Evolutionary conservation across 1,284 basidiomycete genomes (phyloP).

Genomic region (Ceratobasidium sp.): DNA sequence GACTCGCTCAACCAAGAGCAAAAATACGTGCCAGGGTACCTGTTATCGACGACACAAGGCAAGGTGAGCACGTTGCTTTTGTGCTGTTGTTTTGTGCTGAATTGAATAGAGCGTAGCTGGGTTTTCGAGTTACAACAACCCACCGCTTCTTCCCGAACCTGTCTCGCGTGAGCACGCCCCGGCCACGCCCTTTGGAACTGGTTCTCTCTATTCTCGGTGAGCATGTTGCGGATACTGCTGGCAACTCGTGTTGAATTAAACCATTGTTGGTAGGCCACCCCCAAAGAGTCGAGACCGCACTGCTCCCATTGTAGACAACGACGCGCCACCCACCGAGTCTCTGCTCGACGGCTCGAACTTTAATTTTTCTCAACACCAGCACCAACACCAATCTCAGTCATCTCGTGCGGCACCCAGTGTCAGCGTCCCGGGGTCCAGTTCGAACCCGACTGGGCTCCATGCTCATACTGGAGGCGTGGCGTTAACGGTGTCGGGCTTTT

Average conservation of each 20-base stretch:
- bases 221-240: neutral
- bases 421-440: neutral
- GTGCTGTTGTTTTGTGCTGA: neutral
- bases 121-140: conserved; percentile 36
- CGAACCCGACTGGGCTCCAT: neutral
- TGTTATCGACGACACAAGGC: conserved; percentile 43
- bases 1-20: conserved; percentile 42
- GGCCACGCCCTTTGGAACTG: conserved; percentile 15
- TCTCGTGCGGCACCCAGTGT: neutral
- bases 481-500: conserved; percentile 35
- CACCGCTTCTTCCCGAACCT: conserved; percentile 34
- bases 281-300: conserved; percentile 36
- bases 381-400: neutral
- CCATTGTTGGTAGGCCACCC: conserved; percentile 5
- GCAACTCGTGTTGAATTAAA: neutral
- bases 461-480: conserved; percentile 15
- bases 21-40: conserved; percentile 43
- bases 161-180: conserved; percentile 19
- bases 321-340: conserved; percentile 38
- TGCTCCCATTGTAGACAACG: conserved; percentile 32
- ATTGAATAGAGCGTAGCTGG: conserved; percentile 19
- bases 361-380: conserved; percentile 26
- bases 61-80: conserved; percentile 26
- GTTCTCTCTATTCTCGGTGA: conserved; percentile 31
- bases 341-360: conserved; percentile 33